Base-by-base conservation (phyloP, 2,329 filamentous ascomycete genomes). In the Epichloe sibirici region DNA sequence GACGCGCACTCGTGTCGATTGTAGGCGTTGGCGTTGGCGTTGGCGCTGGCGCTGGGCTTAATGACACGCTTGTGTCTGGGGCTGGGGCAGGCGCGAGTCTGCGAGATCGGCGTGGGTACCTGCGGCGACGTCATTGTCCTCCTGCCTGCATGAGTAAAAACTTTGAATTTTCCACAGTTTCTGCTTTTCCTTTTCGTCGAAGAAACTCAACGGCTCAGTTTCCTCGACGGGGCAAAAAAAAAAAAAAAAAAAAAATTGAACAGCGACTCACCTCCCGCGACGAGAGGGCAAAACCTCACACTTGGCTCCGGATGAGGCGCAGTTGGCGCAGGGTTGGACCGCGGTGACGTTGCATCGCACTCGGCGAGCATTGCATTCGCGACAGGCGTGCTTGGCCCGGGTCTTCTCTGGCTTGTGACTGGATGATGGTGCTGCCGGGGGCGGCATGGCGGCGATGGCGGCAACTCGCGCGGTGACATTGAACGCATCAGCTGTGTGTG, bases 311-410 rank as follows among this genome's bases (percentile, higher is more conserved):
- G 63, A 58, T 6, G 55, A 42, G 34, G 54, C 52, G 51, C 66
- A 69, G 34, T 69, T 68, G 21, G 59, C 53, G 55, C 66, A 69
- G 12, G 66, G 66, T 40, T 64, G 60, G 17, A 52, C 53, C 51
- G 68, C 65, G 28, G 59, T 67, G 45, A 68, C 66, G 56, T 69
- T 62, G 58, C 66, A 69, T n/a, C 60, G 61, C 43, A 69, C 64
- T 11, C 66, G 60, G 8, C 66, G 61, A 38, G 59, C 54, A 56
- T 69, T 67, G 60, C 66, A 69, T 45, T 62, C 57, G 45, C 63
- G 62, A 53, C 66, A 68, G 21, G 66, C 66, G 50, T 65, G 66
- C 51, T 66, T 67, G 6, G 66, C 66, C 31, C 66, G 61, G 31
- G 61, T 61, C 49, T 65, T 62, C 42, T 62, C 64, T 42, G 74